phyloP scores from a whole-genome alignment of 169 alveolate genomes.

The Eimeria falciformis region DNA sequence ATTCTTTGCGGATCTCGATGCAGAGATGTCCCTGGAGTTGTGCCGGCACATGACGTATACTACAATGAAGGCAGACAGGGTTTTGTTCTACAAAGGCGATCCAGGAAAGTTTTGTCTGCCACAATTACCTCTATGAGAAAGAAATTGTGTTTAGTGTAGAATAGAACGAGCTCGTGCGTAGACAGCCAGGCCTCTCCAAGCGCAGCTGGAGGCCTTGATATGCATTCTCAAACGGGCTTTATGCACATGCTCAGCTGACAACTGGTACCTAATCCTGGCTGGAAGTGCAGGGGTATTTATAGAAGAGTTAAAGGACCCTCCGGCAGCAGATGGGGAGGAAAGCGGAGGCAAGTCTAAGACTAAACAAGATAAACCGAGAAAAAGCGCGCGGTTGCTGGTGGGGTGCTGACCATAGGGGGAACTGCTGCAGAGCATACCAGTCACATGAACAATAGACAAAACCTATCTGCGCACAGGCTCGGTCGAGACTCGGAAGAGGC shows the following conservation, averaged over 20 bases:
- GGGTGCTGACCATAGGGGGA: no score
- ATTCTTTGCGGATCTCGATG: conserved; percentile 64
- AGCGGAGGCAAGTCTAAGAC: conserved; percentile 53
- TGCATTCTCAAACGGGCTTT: neutral
- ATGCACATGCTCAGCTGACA: conserved; percentile 54
- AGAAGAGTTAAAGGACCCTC: conserved; percentile 37
- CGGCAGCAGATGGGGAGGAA: neutral
- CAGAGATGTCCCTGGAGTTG: conserved; percentile 64
- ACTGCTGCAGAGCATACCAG: no score
- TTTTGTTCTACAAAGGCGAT: conserved; percentile 69
- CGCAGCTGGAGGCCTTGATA: no score
- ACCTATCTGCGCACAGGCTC: no score
- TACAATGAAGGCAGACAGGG: conserved; percentile 47
- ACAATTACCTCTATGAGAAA: neutral
- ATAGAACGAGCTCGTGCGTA: no score
- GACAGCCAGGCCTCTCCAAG: no score
- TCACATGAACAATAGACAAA: no score
- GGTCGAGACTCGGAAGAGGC: no score
- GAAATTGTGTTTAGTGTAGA: no score
- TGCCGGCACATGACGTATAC: conserved; percentile 75
- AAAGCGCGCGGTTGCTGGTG: no score
- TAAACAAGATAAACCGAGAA: no score
- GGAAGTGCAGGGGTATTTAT: conserved; percentile 72
- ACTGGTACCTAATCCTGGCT: conserved; percentile 68
- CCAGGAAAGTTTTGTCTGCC: neutral